Evolutionary conservation across 768 basidiomycete species (phyloP), one percentile per base, ranked within the genome.

Genomic region (Crassisporium funariophilum): DNA sequence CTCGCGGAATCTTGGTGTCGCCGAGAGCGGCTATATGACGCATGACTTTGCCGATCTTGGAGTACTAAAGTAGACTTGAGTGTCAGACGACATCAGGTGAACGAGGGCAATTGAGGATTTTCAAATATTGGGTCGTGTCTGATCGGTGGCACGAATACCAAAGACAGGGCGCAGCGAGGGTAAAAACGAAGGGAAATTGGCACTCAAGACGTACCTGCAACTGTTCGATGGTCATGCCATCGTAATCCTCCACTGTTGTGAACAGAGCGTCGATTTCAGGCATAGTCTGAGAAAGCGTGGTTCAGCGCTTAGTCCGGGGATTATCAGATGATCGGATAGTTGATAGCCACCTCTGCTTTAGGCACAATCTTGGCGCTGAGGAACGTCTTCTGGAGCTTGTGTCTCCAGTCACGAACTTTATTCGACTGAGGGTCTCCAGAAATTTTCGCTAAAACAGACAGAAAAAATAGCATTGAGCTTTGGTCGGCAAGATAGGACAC

Each of bases 351-450:
- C 54, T 84, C 83, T 8, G 79, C 78, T 56, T 81, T 84, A 4
- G 89, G 86, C 6, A 74, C 52, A 5, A 70, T 68, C 66, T 85
- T 85, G 54, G 70, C 78, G 55, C 83, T 82, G 42, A 95, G 62
- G 72, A 93, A 88, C 0, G 82, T 88, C 65, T 92, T 88, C 69
- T 98, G 94, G 2, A 97, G 77, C 65, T 83, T 88, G 65, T 95
- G 92, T 55, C 95, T 77, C 93, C 94, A 95, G 47, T 90, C 88
- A 60, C 88, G 84, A 57, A 95, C 91, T 64, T 86, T 71, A 20
- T 66, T 40, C 22, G 80, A 79, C 42, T 76, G 74, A 1, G 91
- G 91, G 62, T 93, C 81, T 27, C 78, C 70, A 25, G 85, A 84
- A 50, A 83, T 74, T 60, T 79, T 74, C 6, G 60, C 70, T 73